These are phyloP conservation scores for Annulohypoxylon truncatum DNA, from an alignment of 2,329 filamentous ascomycete species.

Conservation along the genomic window DNA sequence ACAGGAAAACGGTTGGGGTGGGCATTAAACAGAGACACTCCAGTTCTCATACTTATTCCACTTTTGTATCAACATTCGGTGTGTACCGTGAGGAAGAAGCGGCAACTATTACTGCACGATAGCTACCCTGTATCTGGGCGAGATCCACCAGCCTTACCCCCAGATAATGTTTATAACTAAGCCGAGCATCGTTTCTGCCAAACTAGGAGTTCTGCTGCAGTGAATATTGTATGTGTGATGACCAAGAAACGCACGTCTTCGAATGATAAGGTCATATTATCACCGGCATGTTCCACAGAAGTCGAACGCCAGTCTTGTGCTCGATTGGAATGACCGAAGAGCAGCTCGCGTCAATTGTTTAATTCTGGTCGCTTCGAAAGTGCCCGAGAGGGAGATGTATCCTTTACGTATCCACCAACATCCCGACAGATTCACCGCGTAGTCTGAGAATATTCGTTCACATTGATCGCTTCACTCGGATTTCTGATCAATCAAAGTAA, in stretches of 20 bases:
- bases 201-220: too few species aligned
- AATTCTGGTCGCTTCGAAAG: background rate
- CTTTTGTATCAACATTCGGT: too few species aligned
- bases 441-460: slow-evolving; percentile 16
- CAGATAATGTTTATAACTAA: background rate
- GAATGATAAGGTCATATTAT: too few species aligned
- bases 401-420: background rate
- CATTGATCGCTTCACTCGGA: slow-evolving; percentile 9
- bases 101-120: background rate
- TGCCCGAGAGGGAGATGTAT: background rate
- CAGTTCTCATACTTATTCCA: background rate
- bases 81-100: too few species aligned
- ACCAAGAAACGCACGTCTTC: too few species aligned
- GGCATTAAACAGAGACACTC: too few species aligned
- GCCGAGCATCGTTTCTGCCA: too few species aligned
- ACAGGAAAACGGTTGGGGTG: too few species aligned
- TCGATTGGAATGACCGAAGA: background rate
- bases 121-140: background rate
- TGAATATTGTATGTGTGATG: too few species aligned
- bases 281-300: too few species aligned
- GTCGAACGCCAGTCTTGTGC: too few species aligned
- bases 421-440: background rate
- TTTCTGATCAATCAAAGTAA: background rate
- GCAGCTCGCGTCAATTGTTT: background rate
- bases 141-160: background rate